Evolutionary conservation across 192 early-diverging fungal genomes (phyloP).

Genomic region (Linnemannia schmuckeri): DNA sequence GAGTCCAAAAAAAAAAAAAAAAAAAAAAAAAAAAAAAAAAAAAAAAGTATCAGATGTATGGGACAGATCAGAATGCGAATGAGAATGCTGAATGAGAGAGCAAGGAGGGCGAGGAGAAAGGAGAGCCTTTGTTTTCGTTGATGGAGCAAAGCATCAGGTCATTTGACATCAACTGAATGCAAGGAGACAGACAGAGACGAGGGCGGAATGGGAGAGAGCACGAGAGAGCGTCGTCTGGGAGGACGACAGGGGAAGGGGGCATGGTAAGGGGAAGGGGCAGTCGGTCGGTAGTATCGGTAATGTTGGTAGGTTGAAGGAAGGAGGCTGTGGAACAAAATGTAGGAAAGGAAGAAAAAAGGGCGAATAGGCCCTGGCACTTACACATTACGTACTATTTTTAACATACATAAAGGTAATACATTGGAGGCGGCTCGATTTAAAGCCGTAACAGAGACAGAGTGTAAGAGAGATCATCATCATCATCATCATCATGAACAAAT

Average conservation of each 20-base stretch:
- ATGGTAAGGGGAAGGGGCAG: not conserved
- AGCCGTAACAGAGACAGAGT: too few relatives aligned
- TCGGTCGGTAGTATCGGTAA: not conserved
- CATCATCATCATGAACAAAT: too few relatives aligned
- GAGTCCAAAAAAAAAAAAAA: not conserved
- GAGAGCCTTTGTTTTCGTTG: not conserved
- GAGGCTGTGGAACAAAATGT: not conserved
- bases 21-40: not conserved
- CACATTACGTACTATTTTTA: not conserved
- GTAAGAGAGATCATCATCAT: too few relatives aligned
- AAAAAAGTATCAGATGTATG: not conserved
- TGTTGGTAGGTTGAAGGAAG: not conserved
- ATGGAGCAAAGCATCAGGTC: not conserved
- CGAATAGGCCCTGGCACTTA: not conserved
- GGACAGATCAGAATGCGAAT: slow-evolving; percentile 1
- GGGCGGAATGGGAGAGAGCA: not conserved
- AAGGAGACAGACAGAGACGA: not conserved
- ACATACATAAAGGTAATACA: too few relatives aligned
- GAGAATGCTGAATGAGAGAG: not conserved
- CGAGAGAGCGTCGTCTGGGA: too few relatives aligned
- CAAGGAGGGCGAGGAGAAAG: not conserved
- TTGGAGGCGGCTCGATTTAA: too few relatives aligned
- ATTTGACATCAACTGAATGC: not conserved
- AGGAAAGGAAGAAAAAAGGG: not conserved
- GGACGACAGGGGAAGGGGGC: too few relatives aligned